Evolutionary conservation across 2,329 filamentous ascomycete genomes (phyloP).

Genomic region (Trichoderma sp.): DNA sequence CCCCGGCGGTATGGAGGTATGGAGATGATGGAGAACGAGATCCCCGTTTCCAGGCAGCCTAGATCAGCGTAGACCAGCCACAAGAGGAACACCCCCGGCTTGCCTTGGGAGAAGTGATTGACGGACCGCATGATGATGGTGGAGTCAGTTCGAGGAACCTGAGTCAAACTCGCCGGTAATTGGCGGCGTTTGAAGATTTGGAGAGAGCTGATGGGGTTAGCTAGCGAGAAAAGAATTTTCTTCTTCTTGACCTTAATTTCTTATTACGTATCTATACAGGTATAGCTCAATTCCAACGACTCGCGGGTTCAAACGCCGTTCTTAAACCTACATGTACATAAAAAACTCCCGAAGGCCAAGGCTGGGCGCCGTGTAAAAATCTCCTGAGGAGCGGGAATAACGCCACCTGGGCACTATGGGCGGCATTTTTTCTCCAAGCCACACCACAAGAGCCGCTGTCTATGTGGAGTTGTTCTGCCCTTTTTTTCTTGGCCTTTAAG

Average conservation of each 20-base stretch:
- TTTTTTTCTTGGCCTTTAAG: constrained; percentile 1
- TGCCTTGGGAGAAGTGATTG: not conserved
- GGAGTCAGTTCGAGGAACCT: not conserved
- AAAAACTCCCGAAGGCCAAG: not conserved
- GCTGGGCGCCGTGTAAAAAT: not conserved
- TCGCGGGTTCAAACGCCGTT: not conserved
- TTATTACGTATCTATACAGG: not conserved
- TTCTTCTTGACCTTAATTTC: not conserved
- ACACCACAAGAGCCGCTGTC: not conserved
- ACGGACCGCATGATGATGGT: not conserved
- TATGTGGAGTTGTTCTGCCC: constrained; percentile 3
- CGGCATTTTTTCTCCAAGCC: not conserved
- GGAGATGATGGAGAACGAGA: constrained; percentile 7
- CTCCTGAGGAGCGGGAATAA: not conserved
- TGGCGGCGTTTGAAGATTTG: not conserved
- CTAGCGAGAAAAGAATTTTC: constrained; percentile 9
- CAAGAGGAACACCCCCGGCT: not conserved
- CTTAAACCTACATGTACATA: not conserved
- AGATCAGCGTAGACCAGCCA: constrained; percentile 1
- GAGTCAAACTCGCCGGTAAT: constrained; percentile 2
- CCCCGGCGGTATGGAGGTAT: constrained; percentile 12
- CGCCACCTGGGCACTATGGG: not conserved
- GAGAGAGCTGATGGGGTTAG: not conserved
- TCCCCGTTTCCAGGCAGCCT: constrained; percentile 15
- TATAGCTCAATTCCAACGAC: not conserved